Conservation (phyloP, 441 rosid genomes). For the Euphorbia celastroides region DNA sequence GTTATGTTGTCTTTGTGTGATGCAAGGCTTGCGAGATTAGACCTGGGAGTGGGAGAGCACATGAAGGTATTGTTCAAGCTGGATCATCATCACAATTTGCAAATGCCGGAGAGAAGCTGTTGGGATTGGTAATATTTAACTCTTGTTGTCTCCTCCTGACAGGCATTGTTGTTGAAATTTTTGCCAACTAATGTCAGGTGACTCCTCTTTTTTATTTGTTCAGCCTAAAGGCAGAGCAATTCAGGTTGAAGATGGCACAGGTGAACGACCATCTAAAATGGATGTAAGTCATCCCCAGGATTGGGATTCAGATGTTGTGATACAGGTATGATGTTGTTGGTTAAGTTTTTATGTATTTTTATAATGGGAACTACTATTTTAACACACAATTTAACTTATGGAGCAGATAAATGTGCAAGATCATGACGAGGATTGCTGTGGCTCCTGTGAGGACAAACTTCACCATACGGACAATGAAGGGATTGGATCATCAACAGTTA, state of each 20-base stretch:
- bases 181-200: not conserved
- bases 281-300: slow-evolving; percentile 33
- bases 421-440: slow-evolving; percentile 30
- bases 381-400: slow-evolving; percentile 19
- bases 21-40: slow-evolving; percentile 25
- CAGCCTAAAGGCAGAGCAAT: slow-evolving; percentile 59
- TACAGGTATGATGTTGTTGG: slow-evolving; percentile 38
- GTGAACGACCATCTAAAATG: slow-evolving; percentile 50
- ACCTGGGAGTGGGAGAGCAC: slow-evolving; percentile 14
- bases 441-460: slow-evolving; percentile 25
- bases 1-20: slow-evolving; percentile 6
- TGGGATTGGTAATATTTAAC: slow-evolving; percentile 22
- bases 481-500: slow-evolving; percentile 21
- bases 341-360: slow-evolving; percentile 14
- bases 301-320: slow-evolving; percentile 59
- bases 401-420: slow-evolving; percentile 49
- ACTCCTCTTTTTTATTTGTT: slow-evolving; percentile 14
- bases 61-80: slow-evolving; percentile 12
- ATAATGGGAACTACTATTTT: slow-evolving; percentile 9
- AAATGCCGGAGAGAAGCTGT: slow-evolving; percentile 20
- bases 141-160: not conserved
- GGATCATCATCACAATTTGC: slow-evolving; percentile 18
- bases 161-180: not conserved
- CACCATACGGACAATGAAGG: slow-evolving; percentile 18
- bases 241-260: slow-evolving; percentile 42